Base-by-base conservation (phyloP, 306 rosid species). In the Fragaria ananassa region DNA sequence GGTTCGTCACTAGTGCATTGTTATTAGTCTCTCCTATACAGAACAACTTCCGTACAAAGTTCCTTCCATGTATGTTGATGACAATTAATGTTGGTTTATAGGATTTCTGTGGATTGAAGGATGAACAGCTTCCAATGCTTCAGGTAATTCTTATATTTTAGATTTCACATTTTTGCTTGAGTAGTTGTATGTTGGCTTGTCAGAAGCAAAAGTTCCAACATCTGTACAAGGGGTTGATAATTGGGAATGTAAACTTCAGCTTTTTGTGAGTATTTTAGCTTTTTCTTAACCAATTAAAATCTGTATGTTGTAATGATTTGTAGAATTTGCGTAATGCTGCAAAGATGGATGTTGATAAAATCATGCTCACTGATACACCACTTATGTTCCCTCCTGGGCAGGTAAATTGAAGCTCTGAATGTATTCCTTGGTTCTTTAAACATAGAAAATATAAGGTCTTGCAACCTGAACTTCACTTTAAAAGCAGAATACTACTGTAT, bases 311-410 rank as follows among this genome's bases (percentile, higher is more conserved):
- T 65, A 17, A 34, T 81, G 62, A 37, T 77, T 12, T 68, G 47
- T 62, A 91, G 93, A 76, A 76, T 85, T 81, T 86, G 81, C 89
- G 76, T 67, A 85, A 81, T 69, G 65, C 92, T 34, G 93, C 97
- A 34, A 83, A 71, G 64, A 68, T 65, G 80, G 97, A 91, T 79
- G 88, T 92, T 76, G 97, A 92, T 85, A 95, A 92, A 81, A 89
- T 89, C 86, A 92, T 95, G 98, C 93, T 95, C 51, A 95, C 99
- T 10, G 97, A 95, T 83, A 93, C 93, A 70, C 98, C 97, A 49
- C 97, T 92, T 84, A 78, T 92, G 71, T 95, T 95, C 83, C 96
- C 97, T 66, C 98, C 99, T 1, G 96, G 97, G 74, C 99, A 92
- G 98, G 97, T 92, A 84, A 8, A 45, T 74, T 44, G 3, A 29